Evolutionary conservation across 176 grass and related monocot species (phyloP).

Genomic region (Puccinellia tenuiflora): DNA sequence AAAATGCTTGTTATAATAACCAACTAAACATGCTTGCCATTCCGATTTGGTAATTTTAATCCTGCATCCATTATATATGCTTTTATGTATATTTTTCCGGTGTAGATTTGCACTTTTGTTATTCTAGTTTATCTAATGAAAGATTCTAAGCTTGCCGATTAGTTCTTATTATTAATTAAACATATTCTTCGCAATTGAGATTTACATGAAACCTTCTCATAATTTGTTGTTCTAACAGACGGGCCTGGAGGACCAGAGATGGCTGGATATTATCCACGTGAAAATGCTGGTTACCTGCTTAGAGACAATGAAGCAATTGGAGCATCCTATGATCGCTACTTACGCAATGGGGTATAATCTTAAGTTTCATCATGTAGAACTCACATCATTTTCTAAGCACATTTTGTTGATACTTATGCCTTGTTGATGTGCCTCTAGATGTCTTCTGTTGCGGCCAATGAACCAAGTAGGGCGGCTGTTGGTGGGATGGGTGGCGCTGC

Average conservation of each 20-base stretch:
- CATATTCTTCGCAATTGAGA: not conserved
- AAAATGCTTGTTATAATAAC: not conserved
- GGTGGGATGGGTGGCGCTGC: conserved; percentile 44
- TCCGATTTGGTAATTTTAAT: not conserved
- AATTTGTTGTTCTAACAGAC: conserved; percentile 30
- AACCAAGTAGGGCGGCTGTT: conserved; percentile 53
- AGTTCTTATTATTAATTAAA: not conserved
- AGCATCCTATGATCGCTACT: conserved; percentile 92
- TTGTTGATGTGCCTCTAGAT: conserved; percentile 31
- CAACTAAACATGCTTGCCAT: not conserved
- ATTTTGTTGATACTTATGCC: not conserved
- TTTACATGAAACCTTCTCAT: not conserved
- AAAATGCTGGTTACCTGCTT: conserved; percentile 56
- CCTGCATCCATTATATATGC: not conserved
- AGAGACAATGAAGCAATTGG: conserved; percentile 91
- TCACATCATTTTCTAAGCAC: not conserved
- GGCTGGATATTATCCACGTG: conserved; percentile 77
- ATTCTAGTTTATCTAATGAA: not conserved
- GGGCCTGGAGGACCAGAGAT: conserved; percentile 66
- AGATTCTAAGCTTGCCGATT: not conserved
- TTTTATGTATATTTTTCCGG: not conserved
- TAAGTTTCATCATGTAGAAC: not conserved
- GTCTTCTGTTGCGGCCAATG: conserved; percentile 50
- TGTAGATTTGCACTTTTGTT: not conserved
- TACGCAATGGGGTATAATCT: conserved; percentile 86